Conservation (phyloP, 495 filamentous ascomycete species). For the Penicillium fimorum region DNA sequence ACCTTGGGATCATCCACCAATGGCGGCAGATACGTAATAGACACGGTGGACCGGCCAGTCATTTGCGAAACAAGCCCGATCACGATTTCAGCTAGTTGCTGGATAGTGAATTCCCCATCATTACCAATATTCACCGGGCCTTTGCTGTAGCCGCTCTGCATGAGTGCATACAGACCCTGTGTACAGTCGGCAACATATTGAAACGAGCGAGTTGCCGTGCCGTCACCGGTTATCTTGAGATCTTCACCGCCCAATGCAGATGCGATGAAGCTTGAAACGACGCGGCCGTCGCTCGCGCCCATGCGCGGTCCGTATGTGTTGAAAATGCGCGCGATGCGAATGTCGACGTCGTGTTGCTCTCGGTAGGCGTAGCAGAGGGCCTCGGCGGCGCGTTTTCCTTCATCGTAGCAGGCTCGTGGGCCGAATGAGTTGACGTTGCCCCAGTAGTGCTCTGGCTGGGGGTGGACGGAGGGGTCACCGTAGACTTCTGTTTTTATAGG, state of each 20-base stretch:
- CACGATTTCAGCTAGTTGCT: conserved; percentile 16
- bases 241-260: conserved; percentile 11
- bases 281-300: conserved; percentile 12
- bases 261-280: conserved; percentile 21
- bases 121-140: conserved; percentile 26
- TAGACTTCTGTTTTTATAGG: no score
- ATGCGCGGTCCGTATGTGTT: no score
- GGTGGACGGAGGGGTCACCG: no score
- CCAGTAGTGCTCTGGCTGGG: no score
- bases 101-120: conserved; percentile 18
- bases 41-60: conserved; percentile 1
- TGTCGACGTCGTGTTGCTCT: no score
- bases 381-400: no score
- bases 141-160: conserved; percentile 16
- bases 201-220: conserved; percentile 20
- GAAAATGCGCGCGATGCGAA: no score
- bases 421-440: no score
- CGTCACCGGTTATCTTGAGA: conserved; percentile 19
- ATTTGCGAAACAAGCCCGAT: conserved; percentile 13
- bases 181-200: conserved; percentile 24
- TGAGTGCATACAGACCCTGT: conserved; percentile 17
- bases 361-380: no score
- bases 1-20: conserved; percentile 15
- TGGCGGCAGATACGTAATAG: conserved; percentile 10
- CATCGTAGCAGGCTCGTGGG: no score